Base-by-base conservation (phyloP, 148 eudicot genomes). In the Diospyros kaki region DNA sequence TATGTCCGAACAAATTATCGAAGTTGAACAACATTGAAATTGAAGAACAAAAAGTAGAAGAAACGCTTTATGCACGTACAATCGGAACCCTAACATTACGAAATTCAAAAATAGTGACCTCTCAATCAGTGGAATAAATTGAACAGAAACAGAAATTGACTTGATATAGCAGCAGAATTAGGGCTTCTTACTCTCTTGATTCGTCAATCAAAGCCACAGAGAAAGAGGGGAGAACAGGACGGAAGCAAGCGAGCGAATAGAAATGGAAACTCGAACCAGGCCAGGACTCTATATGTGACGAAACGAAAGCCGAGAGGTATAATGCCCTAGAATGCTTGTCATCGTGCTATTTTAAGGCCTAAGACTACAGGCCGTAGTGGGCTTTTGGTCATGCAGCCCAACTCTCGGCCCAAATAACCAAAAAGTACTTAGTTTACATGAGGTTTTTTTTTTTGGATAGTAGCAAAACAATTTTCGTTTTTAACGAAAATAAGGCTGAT, bases 251-350 rank as follows among this genome's bases (percentile, higher is more conserved):
- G 28, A 28, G 28, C 28, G 28, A 28, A 28, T 28, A 28, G 28
- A 28, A 28, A 28, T 28, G 28, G 56, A 45, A 59, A 66, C n/a
- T 60, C 53, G 65, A 48, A 17, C 2, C n/a, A 10, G 41, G 55
- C 18, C 4, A 45, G 6, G 70, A 67, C 4, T 55, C 4, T 46
- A 58, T 14, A 1, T 28, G 28, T 28, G 28, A 28, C 28, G 28
- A 28, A 28, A 28, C 28, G 28, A 28, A 28, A 28, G 65, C 17
- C 10, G 70, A 67, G 75, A 45, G 42, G 12, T 15, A 46, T 42
- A 42, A 72, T 28, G 60, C 65, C 75, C 75, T 58, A 72, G 75
- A 59, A 72, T 55, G 60, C 54, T 45, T 71, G 58, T 41, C 11
- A 4, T 14, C 74, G 42, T 58, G 46, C 39, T 50, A 68, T 50